Evolutionary conservation across 2,329 filamentous ascomycete species (phyloP).

Genomic region (Sarocladiaceae sp.): DNA sequence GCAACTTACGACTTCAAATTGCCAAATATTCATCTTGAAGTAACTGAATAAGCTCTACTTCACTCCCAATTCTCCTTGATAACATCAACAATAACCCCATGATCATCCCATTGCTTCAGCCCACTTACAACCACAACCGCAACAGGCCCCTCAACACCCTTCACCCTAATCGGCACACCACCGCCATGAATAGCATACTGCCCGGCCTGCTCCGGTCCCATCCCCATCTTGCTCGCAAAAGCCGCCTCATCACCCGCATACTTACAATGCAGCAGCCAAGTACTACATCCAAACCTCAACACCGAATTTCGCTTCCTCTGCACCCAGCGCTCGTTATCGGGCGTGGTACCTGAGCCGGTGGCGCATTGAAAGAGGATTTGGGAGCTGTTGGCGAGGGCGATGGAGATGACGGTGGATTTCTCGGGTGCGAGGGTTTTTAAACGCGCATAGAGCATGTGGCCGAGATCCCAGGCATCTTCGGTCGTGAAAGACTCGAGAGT

Average conservation of each 20-base stretch:
- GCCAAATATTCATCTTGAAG: too few relatives aligned
- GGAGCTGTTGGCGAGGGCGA: slow-evolving; percentile 52
- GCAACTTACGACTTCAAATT: too few relatives aligned
- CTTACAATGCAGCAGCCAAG: slow-evolving; percentile 69
- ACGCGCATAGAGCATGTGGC: slow-evolving; percentile 59
- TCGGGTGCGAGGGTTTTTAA: slow-evolving; percentile 42
- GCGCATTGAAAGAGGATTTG: slow-evolving; percentile 68
- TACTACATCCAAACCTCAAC: slow-evolving; percentile 64
- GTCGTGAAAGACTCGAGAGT: slow-evolving; percentile 53
- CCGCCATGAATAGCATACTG: slow-evolving; percentile 77
- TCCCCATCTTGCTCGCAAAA: slow-evolving; percentile 62
- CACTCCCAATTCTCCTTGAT: slow-evolving; percentile 48
- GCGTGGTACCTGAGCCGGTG: slow-evolving; percentile 61
- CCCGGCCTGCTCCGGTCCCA: slow-evolving; percentile 51
- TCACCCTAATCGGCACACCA: slow-evolving; percentile 67
- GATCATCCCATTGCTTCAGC: slow-evolving; percentile 72
- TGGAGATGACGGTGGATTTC: slow-evolving; percentile 56
- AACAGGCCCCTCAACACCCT: slow-evolving; percentile 70
- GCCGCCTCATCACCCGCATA: slow-evolving; percentile 57
- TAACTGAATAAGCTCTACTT: background rate
- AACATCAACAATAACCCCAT: slow-evolving; percentile 69
- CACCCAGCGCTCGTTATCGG: slow-evolving; percentile 71
- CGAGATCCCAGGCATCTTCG: slow-evolving; percentile 61
- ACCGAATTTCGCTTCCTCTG: slow-evolving; percentile 68
- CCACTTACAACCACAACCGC: slow-evolving; percentile 74